phyloP scores from a whole-genome alignment of 73 alveolate genomes.

The Symbiodinium pilosum region DNA sequence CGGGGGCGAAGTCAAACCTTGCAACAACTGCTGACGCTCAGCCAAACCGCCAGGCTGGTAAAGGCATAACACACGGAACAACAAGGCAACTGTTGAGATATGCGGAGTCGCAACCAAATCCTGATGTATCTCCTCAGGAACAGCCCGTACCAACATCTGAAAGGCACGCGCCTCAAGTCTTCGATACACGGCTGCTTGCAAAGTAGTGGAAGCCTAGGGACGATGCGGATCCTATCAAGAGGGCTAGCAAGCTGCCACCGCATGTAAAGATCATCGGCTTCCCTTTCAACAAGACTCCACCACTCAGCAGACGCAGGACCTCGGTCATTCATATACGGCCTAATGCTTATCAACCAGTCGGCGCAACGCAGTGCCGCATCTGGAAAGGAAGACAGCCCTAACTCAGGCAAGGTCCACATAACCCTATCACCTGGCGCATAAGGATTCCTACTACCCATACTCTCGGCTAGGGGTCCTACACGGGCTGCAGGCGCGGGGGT shows the following conservation, averaged over 20 bases:
- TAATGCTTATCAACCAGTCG: background rate
- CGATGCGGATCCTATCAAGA: too few relatives aligned
- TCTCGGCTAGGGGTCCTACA: too few relatives aligned
- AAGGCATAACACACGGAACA: background rate
- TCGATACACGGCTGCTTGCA: too few relatives aligned
- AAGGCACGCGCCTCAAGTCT: background rate
- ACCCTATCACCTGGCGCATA: background rate
- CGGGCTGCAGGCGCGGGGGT: background rate
- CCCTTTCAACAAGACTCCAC: background rate
- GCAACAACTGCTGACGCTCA: background rate
- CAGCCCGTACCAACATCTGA: background rate
- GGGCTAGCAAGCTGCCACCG: constrained; percentile 1
- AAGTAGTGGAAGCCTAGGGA: background rate
- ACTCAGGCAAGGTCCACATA: background rate
- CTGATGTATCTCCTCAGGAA: background rate
- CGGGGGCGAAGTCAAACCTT: background rate
- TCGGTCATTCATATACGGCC: background rate
- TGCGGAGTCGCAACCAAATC: background rate
- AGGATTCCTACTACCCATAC: background rate
- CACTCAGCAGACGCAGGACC: background rate
- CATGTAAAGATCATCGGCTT: background rate
- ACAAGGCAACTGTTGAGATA: background rate
- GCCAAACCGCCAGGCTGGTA: background rate
- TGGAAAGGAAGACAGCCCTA: background rate
- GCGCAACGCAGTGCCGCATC: background rate